Base-by-base conservation (phyloP, 306 rosid species). In the Gastrolobium bilobum region DNA sequence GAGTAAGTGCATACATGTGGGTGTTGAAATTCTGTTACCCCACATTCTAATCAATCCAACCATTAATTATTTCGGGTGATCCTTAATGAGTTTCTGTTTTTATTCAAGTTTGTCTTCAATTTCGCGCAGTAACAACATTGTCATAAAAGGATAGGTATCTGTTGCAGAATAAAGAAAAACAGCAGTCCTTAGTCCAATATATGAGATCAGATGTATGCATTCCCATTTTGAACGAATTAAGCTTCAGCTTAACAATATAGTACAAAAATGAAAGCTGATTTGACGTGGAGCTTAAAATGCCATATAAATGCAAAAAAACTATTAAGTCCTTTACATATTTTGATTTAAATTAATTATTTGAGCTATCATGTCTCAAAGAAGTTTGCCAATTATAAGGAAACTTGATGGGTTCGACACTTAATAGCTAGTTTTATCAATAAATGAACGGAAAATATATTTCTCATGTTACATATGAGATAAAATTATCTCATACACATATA, bases 81-180 rank as follows among this genome's bases (percentile, higher is more conserved):
- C 14, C 58, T 72, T 72, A 52, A 63, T 73, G 79, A 62, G 51
- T 80, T 80, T 73, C 54, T 74, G 79, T 80, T 77, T 33, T 58
- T 77, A 54, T 77, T 10, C 54, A 60, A 53, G 58, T 65, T 14
- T 53, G 67, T 72, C 42, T 78, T 54, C n/a, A 29, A 42, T 20
- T 43, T 65, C 59, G 42, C n/a, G 1, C 29, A 9, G 68, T 63
- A 38, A 63, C 60, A 57, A 26, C 51, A 66, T 47, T 67, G 30
- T 48, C 64, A 68, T 13, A 10, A 68, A 40, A 81, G 71, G 76
- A 47, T n/a, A 47, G 60, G 75, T 44, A 57, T 53, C 75, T 66
- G 31, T 42, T 31, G 6, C 30, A 10, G 54, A 81, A 75, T 51
- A 40, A 65, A 66, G 10, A 50, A 57, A n/a, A 81, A 51, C 54